Conservation (phyloP, 2,329 filamentous ascomycete genomes). For the Bipolaris oryzae region DNA sequence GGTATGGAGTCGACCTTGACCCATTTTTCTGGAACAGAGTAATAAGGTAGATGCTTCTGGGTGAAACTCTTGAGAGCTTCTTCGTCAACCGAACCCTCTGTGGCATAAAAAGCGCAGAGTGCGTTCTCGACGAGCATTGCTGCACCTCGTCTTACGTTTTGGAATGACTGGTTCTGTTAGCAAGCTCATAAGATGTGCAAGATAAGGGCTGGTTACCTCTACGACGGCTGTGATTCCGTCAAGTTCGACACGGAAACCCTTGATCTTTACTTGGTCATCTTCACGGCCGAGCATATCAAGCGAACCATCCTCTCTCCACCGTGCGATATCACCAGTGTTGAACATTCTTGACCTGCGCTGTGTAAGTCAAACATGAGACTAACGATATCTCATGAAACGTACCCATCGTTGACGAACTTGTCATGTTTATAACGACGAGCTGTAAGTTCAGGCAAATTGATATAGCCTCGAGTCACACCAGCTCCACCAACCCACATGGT, state of each 20-base stretch:
- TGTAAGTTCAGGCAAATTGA: conserved; percentile 60
- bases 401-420: conserved; percentile 60
- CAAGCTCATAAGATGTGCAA: not conserved
- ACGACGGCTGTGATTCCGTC: conserved; percentile 58
- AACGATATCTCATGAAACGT: conserved; percentile 9
- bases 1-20: conserved; percentile 54
- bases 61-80: conserved; percentile 50
- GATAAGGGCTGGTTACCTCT: conserved; percentile 17
- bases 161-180: conserved; percentile 41
- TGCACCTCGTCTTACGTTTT: conserved; percentile 56
- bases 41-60: conserved; percentile 58
- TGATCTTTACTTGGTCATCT: conserved; percentile 68
- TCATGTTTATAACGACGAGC: conserved; percentile 58
- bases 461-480: conserved; percentile 62
- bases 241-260: conserved; percentile 66
- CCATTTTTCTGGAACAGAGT: conserved; percentile 59
- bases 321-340: conserved; percentile 65
- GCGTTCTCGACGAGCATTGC: conserved; percentile 56
- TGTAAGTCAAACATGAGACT: not conserved
- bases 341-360: conserved; percentile 57
- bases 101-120: conserved; percentile 60
- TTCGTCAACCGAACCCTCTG: conserved; percentile 35
- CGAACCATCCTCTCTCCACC: conserved; percentile 60
- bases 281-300: conserved; percentile 62
- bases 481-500: conserved; percentile 64